These are phyloP conservation scores for Cutaneotrichosporon curvatum DNA, from an alignment of 1,284 basidiomycete genomes.

Conservation along the genomic window DNA sequence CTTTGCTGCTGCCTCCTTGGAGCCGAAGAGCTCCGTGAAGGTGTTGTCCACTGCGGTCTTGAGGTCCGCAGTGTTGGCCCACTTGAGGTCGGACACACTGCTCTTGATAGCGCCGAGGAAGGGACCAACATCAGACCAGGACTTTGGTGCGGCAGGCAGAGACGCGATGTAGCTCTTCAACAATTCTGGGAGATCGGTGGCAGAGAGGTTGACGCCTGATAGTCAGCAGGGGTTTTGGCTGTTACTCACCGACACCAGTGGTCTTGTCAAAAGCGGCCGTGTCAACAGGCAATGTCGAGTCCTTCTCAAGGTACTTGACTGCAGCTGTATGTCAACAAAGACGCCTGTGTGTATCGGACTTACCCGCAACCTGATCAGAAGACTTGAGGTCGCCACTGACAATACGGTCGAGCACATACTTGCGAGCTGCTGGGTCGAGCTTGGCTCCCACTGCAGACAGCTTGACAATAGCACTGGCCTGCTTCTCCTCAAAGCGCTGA, in stretches of 20 bases:
- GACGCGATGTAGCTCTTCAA: constrained; percentile 59
- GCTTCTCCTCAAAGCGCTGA: constrained; percentile 65
- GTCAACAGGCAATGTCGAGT: constrained; percentile 57
- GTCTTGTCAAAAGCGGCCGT: constrained; percentile 67
- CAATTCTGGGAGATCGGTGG: constrained; percentile 59
- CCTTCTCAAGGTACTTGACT: constrained; percentile 64
- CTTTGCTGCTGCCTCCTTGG: constrained; percentile 61
- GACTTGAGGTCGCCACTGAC: constrained; percentile 66
- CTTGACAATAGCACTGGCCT: constrained; percentile 64
- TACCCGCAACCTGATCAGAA: constrained; percentile 81
- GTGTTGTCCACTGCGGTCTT: constrained; percentile 77
- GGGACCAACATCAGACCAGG: constrained; percentile 69
- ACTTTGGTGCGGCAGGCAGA: constrained; percentile 50
- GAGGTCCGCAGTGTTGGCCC: constrained; percentile 83
- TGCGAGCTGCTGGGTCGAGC: constrained; percentile 55
- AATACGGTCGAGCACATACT: constrained; percentile 64
- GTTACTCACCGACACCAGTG: constrained; percentile 76
- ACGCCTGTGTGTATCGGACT: constrained; percentile 26
- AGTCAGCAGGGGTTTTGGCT: background rate
- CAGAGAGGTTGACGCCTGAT: constrained; percentile 70
- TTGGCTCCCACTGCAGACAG: constrained; percentile 63
- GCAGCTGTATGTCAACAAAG: constrained; percentile 54
- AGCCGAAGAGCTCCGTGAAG: constrained; percentile 70
- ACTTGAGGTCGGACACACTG: constrained; percentile 58
- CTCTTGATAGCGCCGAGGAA: constrained; percentile 64